phyloP scores from a whole-genome alignment of 116 monocot genomes.

The Papilionanthe hybrid region DNA sequence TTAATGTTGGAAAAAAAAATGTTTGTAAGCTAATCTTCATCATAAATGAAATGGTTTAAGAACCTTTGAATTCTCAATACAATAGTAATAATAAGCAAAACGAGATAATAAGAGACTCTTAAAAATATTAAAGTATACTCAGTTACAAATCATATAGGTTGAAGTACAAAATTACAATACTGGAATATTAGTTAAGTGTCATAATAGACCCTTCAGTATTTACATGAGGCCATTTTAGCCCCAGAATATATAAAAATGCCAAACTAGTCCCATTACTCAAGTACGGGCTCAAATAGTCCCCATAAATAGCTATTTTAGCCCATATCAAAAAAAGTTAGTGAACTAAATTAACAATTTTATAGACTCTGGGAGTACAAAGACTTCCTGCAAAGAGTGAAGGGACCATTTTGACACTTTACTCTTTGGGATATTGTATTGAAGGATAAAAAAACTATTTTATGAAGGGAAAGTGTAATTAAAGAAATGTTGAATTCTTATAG shows the following conservation, averaged over 20 bases:
- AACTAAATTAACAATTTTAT: no score
- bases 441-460: not conserved
- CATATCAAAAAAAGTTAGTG: no score
- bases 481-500: not conserved
- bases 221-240: no score
- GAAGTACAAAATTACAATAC: not conserved
- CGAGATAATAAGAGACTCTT: not conserved
- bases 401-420: no score
- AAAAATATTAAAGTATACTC: not conserved
- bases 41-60: not conserved
- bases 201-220: no score
- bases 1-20: not conserved
- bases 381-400: no score
- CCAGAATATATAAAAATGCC: no score
- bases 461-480: not conserved
- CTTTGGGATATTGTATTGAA: not conserved
- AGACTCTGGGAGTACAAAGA: no score
- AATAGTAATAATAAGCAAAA: not conserved
- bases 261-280: no score
- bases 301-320: no score
- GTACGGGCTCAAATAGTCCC: no score
- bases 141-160: not conserved
- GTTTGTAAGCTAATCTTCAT: not conserved
- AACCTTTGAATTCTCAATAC: not conserved
- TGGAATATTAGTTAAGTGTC: not conserved